Conservation (phyloP, 1,284 basidiomycete species). For the Spongiforma sp. region DNA sequence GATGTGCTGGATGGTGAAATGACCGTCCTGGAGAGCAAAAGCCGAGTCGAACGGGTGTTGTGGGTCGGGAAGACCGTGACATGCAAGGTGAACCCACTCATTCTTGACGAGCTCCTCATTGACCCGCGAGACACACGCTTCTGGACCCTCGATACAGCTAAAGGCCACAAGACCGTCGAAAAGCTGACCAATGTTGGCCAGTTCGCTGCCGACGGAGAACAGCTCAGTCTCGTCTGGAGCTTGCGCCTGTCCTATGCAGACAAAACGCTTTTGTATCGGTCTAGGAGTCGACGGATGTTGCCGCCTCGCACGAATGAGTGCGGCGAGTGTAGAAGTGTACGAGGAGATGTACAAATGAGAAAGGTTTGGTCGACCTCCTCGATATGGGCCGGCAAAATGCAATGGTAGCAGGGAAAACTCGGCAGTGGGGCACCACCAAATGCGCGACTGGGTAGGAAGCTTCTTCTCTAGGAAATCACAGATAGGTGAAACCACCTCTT, state of each 20-base stretch:
- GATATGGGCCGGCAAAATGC: too few species aligned
- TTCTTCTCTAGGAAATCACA: not conserved
- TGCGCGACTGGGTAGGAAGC: not conserved
- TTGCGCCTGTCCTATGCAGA: not conserved
- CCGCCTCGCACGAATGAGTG: too few species aligned
- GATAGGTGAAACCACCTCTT: not conserved
- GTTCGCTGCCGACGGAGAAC: not conserved
- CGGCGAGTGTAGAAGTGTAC: too few species aligned
- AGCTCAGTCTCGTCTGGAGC: not conserved
- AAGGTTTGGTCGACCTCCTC: too few species aligned
- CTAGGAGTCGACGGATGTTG: not conserved
- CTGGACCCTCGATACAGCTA: not conserved
- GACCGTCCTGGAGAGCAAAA: conserved; percentile 28
- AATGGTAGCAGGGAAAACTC: too few species aligned
- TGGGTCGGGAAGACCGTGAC: conserved; percentile 13
- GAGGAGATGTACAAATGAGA: too few species aligned
- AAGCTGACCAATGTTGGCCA: not conserved
- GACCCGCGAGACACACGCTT: not conserved
- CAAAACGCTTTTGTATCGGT: not conserved
- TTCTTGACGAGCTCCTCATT: conserved; percentile 3
- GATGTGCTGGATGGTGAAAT: too few species aligned
- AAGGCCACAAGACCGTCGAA: not conserved
- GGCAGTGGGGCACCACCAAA: too few species aligned
- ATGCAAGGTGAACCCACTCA: conserved; percentile 14
- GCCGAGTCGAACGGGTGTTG: conserved; percentile 25